Conservation (phyloP, 495 filamentous ascomycete species). For the Apiosordaria backusii region DNA sequence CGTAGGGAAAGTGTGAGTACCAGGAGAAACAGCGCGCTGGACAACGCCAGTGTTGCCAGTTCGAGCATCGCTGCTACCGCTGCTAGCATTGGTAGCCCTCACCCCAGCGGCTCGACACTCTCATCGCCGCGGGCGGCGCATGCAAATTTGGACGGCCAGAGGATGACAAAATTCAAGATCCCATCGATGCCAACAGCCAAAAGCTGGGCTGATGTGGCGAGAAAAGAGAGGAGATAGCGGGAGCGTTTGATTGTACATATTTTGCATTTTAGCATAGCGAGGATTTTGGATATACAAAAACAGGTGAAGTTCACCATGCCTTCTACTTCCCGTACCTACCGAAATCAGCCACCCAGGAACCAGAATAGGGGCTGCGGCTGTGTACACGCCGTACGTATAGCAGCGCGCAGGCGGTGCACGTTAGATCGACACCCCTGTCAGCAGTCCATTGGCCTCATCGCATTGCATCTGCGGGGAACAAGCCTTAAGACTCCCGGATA, state of each 20-base stretch:
- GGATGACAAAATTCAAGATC: slow-evolving; percentile 6
- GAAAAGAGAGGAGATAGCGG: slow-evolving; percentile 6
- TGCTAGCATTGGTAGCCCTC: slow-evolving; percentile 15
- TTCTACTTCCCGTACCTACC: background rate
- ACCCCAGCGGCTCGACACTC: slow-evolving; percentile 16
- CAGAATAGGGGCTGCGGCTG: background rate
- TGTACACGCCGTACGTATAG: background rate
- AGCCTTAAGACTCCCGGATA: background rate
- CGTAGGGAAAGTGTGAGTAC: slow-evolving; percentile 21
- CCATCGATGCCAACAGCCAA: slow-evolving; percentile 31
- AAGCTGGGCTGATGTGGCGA: slow-evolving; percentile 37
- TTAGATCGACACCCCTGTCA: background rate
- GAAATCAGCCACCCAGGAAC: background rate
- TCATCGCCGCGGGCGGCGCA: slow-evolving; percentile 26
- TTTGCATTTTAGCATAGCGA: background rate
- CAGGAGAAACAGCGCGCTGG: slow-evolving; percentile 11
- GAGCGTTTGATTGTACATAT: background rate
- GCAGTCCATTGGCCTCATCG: background rate
- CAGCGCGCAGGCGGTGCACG: background rate
- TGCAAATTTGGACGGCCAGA: slow-evolving; percentile 16
- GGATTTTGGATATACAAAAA: background rate
- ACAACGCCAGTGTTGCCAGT: slow-evolving; percentile 22
- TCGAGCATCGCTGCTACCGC: slow-evolving; percentile 7
- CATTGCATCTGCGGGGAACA: background rate
- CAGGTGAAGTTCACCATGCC: background rate